A percentile compares a stretch with the other conserved stretches of the same genome.
These are phyloP conservation scores for Manihot esculenta DNA, from an alignment of 441 rosid genomes.

Conservation along the genomic window DNA sequence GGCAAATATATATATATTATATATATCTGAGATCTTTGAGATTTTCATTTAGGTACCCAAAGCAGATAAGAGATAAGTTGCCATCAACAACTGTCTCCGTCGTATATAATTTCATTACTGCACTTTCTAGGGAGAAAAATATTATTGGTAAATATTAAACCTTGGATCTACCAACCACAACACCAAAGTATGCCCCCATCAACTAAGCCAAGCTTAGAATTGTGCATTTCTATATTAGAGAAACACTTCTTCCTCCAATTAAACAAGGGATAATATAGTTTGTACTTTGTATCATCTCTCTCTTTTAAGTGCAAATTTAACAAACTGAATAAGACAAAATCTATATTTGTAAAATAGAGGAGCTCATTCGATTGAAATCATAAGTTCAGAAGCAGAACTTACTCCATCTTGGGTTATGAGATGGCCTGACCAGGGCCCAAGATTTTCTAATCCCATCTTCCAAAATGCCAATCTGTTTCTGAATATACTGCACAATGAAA, in stretches of 20 bases:
- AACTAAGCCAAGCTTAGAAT: not conserved
- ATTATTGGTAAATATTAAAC: not conserved
- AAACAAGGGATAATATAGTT: not conserved
- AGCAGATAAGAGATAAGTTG: not conserved
- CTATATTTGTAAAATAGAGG: not conserved
- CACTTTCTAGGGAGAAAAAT: not conserved
- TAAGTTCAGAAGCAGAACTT: conserved; percentile 30
- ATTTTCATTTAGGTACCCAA: conserved; percentile 2
- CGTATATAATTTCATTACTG: not conserved
- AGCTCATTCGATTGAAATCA: conserved; percentile 10
- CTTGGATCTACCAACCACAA: not conserved
- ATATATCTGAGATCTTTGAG: too few species aligned
- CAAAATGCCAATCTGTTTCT: conserved; percentile 65
- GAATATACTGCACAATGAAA: conserved; percentile 62
- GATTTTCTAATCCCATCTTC: conserved; percentile 81
- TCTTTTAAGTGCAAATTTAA: not conserved
- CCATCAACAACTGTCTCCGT: not conserved
- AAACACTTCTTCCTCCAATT: not conserved
- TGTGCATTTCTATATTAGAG: not conserved
- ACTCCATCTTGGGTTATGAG: conserved; percentile 45
- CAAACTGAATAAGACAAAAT: not conserved
- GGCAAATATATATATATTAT: not conserved
- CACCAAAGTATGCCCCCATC: not conserved
- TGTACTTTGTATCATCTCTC: not conserved
- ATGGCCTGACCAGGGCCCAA: conserved; percentile 57